Evolutionary conservation across 1,284 basidiomycete species (phyloP).

Genomic region (Sporisorium sorghi): DNA sequence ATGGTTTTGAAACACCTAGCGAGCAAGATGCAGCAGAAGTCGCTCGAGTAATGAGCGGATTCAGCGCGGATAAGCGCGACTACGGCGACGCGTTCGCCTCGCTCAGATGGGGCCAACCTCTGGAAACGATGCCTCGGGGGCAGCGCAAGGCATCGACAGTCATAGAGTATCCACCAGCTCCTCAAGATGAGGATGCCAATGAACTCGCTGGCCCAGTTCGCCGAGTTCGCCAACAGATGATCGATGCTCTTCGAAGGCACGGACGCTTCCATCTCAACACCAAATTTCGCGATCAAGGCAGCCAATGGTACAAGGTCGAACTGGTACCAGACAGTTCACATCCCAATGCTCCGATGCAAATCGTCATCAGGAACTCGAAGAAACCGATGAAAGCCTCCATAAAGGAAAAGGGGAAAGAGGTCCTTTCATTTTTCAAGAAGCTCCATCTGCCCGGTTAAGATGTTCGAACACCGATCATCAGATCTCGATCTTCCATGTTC

Average conservation of each 20-base stretch:
- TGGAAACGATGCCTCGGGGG: not conserved
- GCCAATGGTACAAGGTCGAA: not conserved
- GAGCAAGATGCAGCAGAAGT: not conserved
- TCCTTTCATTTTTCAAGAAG: not conserved
- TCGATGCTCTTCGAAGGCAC: not conserved
- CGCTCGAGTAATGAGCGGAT: not conserved
- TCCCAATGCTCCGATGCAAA: not conserved
- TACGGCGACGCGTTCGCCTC: conserved; percentile 1
- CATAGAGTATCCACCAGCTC: not conserved
- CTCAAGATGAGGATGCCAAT: too few relatives aligned
- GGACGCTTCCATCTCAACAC: not conserved
- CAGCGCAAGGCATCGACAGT: not conserved
- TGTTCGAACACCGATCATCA: not conserved
- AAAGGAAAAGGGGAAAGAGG: not conserved
- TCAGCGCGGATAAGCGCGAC: not conserved
- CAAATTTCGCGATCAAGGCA: not conserved
- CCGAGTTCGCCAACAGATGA: not conserved
- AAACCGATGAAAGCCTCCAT: too few relatives aligned
- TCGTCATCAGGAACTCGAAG: not conserved
- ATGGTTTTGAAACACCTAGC: not conserved
- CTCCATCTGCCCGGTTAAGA: not conserved
- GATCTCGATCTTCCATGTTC: not conserved
- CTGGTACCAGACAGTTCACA: not conserved
- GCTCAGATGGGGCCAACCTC: not conserved
- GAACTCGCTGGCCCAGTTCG: too few relatives aligned